phyloP scores from a whole-genome alignment of 331 rosid genomes.

The Cydonia oblonga region DNA sequence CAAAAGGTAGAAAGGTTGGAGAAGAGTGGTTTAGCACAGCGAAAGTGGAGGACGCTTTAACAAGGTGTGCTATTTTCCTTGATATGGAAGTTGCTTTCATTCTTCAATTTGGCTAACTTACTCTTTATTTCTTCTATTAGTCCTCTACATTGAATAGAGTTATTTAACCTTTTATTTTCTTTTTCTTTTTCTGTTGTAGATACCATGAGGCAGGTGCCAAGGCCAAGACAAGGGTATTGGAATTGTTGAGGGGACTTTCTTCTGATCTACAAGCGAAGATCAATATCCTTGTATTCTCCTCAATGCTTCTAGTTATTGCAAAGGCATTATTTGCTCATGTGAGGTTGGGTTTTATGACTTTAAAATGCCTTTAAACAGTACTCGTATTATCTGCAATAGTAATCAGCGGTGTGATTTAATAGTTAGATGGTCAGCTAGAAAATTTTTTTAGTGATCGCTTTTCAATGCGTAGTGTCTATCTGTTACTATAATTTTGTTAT shows the following conservation, averaged over 20 bases:
- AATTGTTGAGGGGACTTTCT: constrained; percentile 72
- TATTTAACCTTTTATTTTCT: not conserved
- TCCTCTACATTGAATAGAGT: not conserved
- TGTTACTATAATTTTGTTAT: not conserved
- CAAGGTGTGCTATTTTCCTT: constrained; percentile 36
- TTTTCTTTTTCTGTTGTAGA: constrained; percentile 28
- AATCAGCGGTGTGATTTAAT: not conserved
- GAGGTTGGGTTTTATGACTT: constrained; percentile 52
- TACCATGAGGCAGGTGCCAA: constrained; percentile 74
- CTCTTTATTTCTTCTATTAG: not conserved
- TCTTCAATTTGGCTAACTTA: not conserved
- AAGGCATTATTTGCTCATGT: constrained; percentile 89
- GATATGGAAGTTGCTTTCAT: not conserved
- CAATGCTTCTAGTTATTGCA: constrained; percentile 75
- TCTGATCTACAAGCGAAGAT: constrained; percentile 61
- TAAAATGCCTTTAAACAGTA: constrained; percentile 13
- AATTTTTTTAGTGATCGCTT: not conserved
- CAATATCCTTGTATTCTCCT: constrained; percentile 76
- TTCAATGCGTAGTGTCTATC: not conserved
- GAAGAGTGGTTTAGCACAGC: constrained; percentile 89
- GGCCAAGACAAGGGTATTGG: constrained; percentile 66
- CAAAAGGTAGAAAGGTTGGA: constrained; percentile 88
- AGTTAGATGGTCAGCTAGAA: not conserved
- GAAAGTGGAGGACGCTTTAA: constrained; percentile 76
- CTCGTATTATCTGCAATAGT: not conserved